These are phyloP conservation scores for Cladosporium cucumerinum DNA, from an alignment of 2,329 filamentous ascomycete genomes.

Conservation along the genomic window DNA sequence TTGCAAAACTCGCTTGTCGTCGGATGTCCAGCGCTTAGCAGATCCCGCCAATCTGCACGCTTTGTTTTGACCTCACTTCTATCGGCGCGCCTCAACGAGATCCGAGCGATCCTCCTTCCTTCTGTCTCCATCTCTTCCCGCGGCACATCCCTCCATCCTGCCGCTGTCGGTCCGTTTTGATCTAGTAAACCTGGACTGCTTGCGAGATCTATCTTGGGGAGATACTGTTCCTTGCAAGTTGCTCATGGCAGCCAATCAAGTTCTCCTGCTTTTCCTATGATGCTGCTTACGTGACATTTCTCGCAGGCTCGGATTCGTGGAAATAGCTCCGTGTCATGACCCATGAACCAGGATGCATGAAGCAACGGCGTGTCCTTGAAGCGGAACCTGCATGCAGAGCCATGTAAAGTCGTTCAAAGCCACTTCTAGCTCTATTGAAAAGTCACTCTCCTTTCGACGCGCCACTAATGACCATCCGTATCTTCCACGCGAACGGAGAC, in stretches of 20 bases:
- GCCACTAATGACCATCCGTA: not conserved
- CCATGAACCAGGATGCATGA: not conserved
- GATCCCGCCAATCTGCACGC: not conserved
- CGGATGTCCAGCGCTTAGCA: not conserved
- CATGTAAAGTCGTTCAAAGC: not conserved
- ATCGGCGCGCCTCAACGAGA: slow-evolving; percentile 4
- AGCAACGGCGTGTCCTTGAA: not conserved
- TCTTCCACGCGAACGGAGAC: not conserved
- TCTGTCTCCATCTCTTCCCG: not conserved
- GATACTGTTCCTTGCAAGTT: not conserved
- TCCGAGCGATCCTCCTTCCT: not conserved
- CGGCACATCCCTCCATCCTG: not conserved
- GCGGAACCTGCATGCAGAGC: not conserved
- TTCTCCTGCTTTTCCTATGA: not conserved
- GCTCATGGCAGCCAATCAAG: not conserved
- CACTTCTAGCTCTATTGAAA: not conserved
- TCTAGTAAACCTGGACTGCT: not conserved
- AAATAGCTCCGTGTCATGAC: not conserved
- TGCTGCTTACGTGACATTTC: not conserved
- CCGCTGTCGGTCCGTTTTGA: not conserved
- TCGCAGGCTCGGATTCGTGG: not conserved
- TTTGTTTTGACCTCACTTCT: slow-evolving; percentile 6
- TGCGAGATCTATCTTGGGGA: not conserved
- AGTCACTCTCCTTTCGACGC: not conserved
- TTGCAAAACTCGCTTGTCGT: not conserved